Evolutionary conservation across 805 yeast genomes (phyloP).

Genomic region (Groenewaldozyma tartarivorans): DNA sequence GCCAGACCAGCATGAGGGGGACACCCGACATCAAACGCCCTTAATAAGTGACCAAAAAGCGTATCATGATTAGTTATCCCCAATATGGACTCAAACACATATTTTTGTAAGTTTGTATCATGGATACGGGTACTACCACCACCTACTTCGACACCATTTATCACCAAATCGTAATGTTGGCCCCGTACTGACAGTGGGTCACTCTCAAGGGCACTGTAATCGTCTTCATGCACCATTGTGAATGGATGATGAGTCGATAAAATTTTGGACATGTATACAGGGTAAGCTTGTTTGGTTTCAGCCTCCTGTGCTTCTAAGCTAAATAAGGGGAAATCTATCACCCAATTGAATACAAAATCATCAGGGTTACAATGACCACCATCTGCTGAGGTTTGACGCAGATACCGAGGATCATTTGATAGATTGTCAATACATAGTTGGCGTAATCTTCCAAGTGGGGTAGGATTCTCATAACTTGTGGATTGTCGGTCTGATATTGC

Average conservation of each 20-base stretch:
- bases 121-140: conserved; percentile 97
- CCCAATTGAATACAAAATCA: conserved; percentile 46
- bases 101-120: conserved; percentile 68
- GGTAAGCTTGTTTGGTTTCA: conserved; percentile 35
- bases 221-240: conserved; percentile 77
- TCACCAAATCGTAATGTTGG: conserved; percentile 87
- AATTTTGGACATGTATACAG: conserved; percentile 44
- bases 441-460: conserved; percentile 82
- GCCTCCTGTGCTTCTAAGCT: conserved; percentile 35
- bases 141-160: conserved; percentile 92
- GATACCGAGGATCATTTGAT: conserved; percentile 45
- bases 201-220: conserved; percentile 44
- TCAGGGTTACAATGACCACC: conserved; percentile 1
- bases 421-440: conserved; percentile 55
- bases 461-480: conserved; percentile 80
- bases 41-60: conserved; percentile 77
- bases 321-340: conserved; percentile 86
- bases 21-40: conserved; percentile 80
- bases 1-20: conserved; percentile 99
- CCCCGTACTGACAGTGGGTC: conserved; percentile 65
- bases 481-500: conserved; percentile 69
- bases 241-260: conserved; percentile 94
- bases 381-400: conserved; percentile 28
- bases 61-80: conserved; percentile 45
- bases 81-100: conserved; percentile 56